phyloP scores from a whole-genome alignment of 768 basidiomycete species.

The Cyclocybe cylindracea region DNA sequence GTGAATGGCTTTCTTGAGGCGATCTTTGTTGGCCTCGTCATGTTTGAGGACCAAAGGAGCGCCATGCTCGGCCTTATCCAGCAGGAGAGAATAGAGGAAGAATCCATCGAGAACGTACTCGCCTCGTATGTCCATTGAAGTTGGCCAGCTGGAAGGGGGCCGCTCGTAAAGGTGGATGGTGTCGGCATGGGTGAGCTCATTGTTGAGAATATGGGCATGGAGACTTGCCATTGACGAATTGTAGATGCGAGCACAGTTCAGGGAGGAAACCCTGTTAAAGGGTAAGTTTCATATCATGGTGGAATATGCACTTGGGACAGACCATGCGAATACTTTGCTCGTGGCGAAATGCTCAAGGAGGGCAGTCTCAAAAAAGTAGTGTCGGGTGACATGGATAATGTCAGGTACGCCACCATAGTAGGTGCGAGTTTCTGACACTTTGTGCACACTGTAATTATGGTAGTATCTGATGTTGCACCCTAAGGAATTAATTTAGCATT shows the following conservation, averaged over 20 bases:
- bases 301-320: background rate
- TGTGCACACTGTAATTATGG: conserved; percentile 17
- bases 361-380: conserved; percentile 12
- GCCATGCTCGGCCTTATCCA: conserved; percentile 19
- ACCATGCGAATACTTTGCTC: conserved; percentile 17
- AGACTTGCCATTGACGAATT: conserved; percentile 1
- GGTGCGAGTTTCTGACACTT: background rate
- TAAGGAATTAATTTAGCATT: conserved; percentile 8
- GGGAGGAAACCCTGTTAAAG: conserved; percentile 5
- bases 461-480: conserved; percentile 21
- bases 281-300: background rate
- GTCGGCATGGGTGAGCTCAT: conserved; percentile 1
- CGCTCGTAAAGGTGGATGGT: too few species aligned
- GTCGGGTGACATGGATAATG: conserved; percentile 11
- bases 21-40: too few species aligned
- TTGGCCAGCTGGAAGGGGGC: background rate
- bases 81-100: conserved; percentile 21
- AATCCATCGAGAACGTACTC: conserved; percentile 20
- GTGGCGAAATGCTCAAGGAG: conserved; percentile 13
- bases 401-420: conserved; percentile 18
- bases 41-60: too few species aligned
- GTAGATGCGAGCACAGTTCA: conserved; percentile 13
- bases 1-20: too few species aligned
- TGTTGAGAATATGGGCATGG: conserved; percentile 1
- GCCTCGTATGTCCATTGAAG: conserved; percentile 2